phyloP scores from a whole-genome alignment of 129 eudicot species.

The Calendula officinalis region DNA sequence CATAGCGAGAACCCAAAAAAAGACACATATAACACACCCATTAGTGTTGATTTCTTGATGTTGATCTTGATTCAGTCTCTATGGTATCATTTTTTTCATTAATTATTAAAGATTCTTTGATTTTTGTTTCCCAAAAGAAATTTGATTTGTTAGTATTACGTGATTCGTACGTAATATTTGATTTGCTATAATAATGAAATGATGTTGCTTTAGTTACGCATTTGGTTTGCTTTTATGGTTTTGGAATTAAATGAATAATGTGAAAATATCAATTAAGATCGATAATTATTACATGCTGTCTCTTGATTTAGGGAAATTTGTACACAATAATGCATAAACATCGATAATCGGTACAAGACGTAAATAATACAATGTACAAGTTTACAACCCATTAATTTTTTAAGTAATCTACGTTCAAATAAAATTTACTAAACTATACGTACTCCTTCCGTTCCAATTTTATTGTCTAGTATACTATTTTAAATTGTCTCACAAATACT shows the following conservation, averaged over 20 bases:
- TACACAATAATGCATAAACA: too few species aligned
- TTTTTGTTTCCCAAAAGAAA: constrained; percentile 19
- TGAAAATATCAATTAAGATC: neutral
- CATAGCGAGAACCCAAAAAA: constrained; percentile 32
- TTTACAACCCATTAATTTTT: too few species aligned
- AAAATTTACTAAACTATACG: too few species aligned
- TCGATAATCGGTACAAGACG: too few species aligned
- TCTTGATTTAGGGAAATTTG: neutral
- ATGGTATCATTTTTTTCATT: constrained; percentile 6
- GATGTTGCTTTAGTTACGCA: neutral
- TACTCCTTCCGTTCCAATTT: too few species aligned
- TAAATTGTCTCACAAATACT: too few species aligned
- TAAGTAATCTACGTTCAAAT: too few species aligned
- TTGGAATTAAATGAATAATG: neutral
- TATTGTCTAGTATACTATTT: too few species aligned
- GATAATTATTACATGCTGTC: neutral
- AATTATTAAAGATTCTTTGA: constrained; percentile 16
- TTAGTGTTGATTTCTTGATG: constrained; percentile 26
- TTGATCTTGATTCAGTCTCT: constrained; percentile 19
- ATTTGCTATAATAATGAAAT: neutral
- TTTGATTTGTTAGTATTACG: neutral
- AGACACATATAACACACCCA: constrained; percentile 22
- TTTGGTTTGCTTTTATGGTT: too few species aligned
- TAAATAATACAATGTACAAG: too few species aligned
- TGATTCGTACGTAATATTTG: neutral